Conservation (phyloP, 2,329 filamentous ascomycete genomes). For the Phaeomoniella chlamydospora region DNA sequence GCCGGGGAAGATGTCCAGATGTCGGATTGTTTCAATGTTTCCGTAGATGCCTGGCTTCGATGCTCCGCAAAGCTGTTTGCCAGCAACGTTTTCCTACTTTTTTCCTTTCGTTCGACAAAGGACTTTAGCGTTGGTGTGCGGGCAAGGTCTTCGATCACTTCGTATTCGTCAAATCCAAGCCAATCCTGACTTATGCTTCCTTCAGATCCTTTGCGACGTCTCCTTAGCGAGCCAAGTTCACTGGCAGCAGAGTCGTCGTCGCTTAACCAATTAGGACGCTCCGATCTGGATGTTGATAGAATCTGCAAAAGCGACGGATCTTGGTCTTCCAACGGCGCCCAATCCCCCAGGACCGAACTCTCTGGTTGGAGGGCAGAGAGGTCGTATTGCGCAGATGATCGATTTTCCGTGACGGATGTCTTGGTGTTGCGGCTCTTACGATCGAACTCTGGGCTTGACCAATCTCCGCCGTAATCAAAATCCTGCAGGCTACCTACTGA, state of each 20-base stretch:
- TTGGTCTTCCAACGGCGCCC: background rate
- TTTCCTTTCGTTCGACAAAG: slow-evolving; percentile 4
- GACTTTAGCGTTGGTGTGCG: slow-evolving; percentile 19
- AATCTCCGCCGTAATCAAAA: background rate
- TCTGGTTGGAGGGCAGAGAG: background rate
- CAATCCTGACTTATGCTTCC: background rate
- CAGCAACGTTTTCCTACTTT: slow-evolving; percentile 17
- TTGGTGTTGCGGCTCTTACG: background rate
- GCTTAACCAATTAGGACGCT: slow-evolving; percentile 71
- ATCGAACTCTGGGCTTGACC: background rate
- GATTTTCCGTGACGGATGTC: background rate
- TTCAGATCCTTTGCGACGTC: background rate
- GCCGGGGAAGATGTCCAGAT: background rate
- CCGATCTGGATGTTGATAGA: slow-evolving; percentile 41
- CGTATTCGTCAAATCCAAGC: background rate
- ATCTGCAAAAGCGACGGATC: background rate
- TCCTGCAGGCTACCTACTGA: background rate
- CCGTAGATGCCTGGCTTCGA: background rate
- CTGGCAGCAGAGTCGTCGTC: slow-evolving; percentile 55
- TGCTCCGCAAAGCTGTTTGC: background rate
- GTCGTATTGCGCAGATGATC: background rate
- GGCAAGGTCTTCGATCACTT: slow-evolving; percentile 16
- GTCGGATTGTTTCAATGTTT: slow-evolving; percentile 1
- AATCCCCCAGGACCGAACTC: background rate
- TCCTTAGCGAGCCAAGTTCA: slow-evolving; percentile 48